A percentile compares a stretch with the other conserved stretches of the same genome.
phyloP scores from a whole-genome alignment of 768 basidiomycete genomes.

The Gautieria morchelliformis region DNA sequence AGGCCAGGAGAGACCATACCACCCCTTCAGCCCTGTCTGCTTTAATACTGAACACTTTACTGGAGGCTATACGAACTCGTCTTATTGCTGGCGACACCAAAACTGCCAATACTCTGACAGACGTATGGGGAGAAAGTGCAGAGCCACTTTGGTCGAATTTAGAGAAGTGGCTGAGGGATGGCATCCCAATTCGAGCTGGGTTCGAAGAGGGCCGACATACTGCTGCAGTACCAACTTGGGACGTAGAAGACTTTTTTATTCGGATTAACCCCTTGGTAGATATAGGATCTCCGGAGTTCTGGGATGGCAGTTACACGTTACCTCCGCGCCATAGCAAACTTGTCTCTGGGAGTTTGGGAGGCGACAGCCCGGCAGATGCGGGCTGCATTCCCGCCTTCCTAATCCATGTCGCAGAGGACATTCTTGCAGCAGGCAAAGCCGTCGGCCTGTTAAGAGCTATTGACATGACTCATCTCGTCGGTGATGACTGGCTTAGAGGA shows the following conservation, averaged over 20 bases:
- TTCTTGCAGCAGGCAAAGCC: conserved; percentile 67
- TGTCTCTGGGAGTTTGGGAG: not conserved
- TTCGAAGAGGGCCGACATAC: conserved; percentile 20
- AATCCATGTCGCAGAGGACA: conserved; percentile 42
- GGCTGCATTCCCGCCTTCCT: conserved; percentile 39
- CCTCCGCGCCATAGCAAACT: conserved; percentile 26
- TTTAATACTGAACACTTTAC: conserved; percentile 52
- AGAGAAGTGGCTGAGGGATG: conserved; percentile 61
- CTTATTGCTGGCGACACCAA: conserved; percentile 46
- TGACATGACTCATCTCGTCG: conserved; percentile 17
- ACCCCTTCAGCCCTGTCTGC: conserved; percentile 47
- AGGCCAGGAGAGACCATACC: conserved; percentile 22
- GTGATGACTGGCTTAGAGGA: not conserved
- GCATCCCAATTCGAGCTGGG: conserved; percentile 42
- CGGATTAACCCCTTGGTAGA: conserved; percentile 24
- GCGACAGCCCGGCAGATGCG: not conserved
- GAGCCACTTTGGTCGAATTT: conserved; percentile 72
- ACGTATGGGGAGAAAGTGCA: conserved; percentile 50
- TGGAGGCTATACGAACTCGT: conserved; percentile 47
- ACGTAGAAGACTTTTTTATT: conserved; percentile 73
- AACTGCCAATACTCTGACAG: conserved; percentile 47
- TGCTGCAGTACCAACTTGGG: conserved; percentile 7
- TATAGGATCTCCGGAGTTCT: conserved; percentile 61
- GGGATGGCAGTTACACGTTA: conserved; percentile 62
- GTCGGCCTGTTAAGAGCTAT: conserved; percentile 65